Conservation (phyloP, 768 basidiomycete genomes). For the Pleurotus pulmonarius region DNA sequence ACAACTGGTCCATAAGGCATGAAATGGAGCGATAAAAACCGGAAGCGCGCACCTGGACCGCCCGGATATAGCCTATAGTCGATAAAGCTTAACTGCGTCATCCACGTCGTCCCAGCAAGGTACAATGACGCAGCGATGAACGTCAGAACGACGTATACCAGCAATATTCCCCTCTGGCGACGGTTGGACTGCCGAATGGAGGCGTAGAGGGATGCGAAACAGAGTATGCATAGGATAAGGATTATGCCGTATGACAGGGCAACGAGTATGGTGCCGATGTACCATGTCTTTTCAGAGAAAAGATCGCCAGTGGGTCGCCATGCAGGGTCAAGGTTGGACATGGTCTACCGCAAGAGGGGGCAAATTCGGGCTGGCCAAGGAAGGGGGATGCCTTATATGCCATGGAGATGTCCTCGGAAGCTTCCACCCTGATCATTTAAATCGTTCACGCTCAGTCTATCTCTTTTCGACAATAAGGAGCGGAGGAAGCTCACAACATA, state of each 20-base stretch:
- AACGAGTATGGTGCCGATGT: slow-evolving; percentile 12
- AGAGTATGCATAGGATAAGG: slow-evolving; percentile 8
- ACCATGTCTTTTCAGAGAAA: slow-evolving; percentile 15
- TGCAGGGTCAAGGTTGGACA: background rate
- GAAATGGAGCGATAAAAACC: background rate
- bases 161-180: background rate
- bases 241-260: slow-evolving; percentile 11
- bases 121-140: slow-evolving; percentile 15
- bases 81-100: slow-evolving; percentile 26
- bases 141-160: slow-evolving; percentile 6
- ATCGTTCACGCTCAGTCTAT: too few species aligned
- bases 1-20: background rate
- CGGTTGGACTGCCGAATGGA: background rate
- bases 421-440: too few species aligned
- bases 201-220: slow-evolving; percentile 4
- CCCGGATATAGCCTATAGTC: slow-evolving; percentile 26
- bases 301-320: background rate
- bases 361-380: too few species aligned
- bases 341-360: background rate
- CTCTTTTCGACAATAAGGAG: too few species aligned
- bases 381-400: too few species aligned
- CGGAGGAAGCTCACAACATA: too few species aligned
- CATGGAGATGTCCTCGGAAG: too few species aligned
- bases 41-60: slow-evolving; percentile 17
- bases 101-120: slow-evolving; percentile 11